phyloP scores from a whole-genome alignment of 139 green algal species.

The Penium margaritaceum region DNA sequence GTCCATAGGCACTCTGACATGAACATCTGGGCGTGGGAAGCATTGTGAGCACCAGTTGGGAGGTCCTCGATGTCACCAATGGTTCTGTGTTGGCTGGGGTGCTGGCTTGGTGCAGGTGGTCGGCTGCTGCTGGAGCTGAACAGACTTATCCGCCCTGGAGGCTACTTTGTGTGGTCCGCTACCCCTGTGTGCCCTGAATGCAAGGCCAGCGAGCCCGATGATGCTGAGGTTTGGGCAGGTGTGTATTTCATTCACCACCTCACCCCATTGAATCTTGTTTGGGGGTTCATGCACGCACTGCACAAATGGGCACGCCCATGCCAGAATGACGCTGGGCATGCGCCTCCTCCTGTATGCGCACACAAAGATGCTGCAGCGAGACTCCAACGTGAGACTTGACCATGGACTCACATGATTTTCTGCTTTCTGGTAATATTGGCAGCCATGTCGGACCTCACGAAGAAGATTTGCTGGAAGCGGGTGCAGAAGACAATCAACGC shows the following conservation, averaged over 20 bases:
- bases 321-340: too few relatives aligned
- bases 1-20: too few relatives aligned
- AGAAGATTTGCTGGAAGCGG: conserved; percentile 26
- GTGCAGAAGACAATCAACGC: conserved; percentile 3
- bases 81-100: too few relatives aligned
- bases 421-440: neutral
- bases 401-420: neutral
- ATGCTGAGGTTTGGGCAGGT: conserved; percentile 18
- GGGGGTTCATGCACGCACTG: neutral
- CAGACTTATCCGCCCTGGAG: conserved; percentile 25
- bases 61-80: too few relatives aligned
- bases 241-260: neutral
- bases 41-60: too few relatives aligned
- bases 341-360: neutral
- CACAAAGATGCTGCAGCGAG: neutral
- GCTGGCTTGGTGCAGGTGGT: conserved; percentile 34
- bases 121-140: conserved; percentile 39
- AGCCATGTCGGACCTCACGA: neutral
- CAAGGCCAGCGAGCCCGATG: neutral
- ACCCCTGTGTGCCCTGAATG: conserved; percentile 22
- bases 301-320: too few relatives aligned
- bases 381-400: neutral
- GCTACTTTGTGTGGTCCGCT: conserved; percentile 34
- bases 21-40: too few relatives aligned
- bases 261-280: neutral